These are phyloP conservation scores for Auxenochlorella pyrenoidosa DNA, from an alignment of 139 green algal genomes.

Conservation along the genomic window DNA sequence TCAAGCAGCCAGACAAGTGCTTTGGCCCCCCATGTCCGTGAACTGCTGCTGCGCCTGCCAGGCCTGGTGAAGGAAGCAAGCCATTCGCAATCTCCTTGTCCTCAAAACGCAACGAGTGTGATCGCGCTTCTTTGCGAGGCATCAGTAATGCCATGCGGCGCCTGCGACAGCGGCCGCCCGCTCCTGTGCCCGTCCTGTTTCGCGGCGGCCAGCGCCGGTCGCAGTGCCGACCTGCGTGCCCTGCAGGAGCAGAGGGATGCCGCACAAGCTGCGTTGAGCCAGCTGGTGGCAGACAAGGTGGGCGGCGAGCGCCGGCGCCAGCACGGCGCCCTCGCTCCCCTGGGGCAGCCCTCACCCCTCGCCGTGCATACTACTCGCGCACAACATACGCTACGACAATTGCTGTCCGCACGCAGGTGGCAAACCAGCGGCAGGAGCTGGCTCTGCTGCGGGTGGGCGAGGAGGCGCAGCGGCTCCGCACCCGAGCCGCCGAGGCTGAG, in stretches of 20 bases:
- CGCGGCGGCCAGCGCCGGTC: background rate
- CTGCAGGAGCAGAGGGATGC: constrained; percentile 12
- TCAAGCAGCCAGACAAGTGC: no score
- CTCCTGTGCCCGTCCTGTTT: constrained; percentile 16
- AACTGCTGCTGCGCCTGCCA: no score
- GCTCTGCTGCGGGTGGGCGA: constrained; percentile 5
- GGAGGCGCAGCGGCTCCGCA: background rate
- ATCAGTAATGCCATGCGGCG: background rate
- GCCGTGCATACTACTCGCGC: background rate
- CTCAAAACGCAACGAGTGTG: no score
- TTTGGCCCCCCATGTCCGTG: no score
- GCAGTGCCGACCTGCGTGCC: background rate
- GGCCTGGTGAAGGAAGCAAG: no score
- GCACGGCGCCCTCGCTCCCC: background rate
- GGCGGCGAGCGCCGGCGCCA: constrained; percentile 7
- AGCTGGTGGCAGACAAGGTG: constrained; percentile 26
- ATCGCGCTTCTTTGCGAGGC: background rate
- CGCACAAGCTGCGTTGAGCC: background rate
- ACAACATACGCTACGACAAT: no score
- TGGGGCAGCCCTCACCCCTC: background rate
- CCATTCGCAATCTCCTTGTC: no score
- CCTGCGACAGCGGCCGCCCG: background rate
- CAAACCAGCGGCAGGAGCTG: constrained; percentile 8
- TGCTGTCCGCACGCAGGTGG: background rate
- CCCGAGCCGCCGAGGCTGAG: background rate